A percentile compares a stretch with the other conserved stretches of the same genome.
Conservation (phyloP, 768 basidiomycete species). For the Boletus subparvulus region DNA sequence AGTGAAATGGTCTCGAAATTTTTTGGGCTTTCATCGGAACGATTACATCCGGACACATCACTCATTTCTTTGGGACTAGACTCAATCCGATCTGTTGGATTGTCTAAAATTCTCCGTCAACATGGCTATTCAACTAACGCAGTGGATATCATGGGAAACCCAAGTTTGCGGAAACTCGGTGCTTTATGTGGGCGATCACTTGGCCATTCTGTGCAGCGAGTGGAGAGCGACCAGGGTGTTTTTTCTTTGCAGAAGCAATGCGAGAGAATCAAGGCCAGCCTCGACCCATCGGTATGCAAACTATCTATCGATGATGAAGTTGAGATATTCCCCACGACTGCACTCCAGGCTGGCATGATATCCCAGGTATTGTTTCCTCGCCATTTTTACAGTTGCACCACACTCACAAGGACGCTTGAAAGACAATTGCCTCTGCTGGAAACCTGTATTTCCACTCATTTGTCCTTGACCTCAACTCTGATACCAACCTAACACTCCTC, state of each 20-base stretch:
- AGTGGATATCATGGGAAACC: conserved; percentile 37
- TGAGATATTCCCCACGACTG: conserved; percentile 40
- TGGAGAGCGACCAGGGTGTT: conserved; percentile 11
- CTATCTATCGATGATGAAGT: conserved; percentile 33
- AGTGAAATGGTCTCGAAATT: conserved; percentile 20
- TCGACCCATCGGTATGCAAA: conserved; percentile 17
- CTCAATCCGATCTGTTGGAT: conserved; percentile 47
- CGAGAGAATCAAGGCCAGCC: conserved; percentile 18
- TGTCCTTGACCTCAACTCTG: conserved; percentile 18
- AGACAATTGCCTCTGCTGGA: conserved; percentile 32
- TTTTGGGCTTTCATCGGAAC: conserved; percentile 14
- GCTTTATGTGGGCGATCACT: conserved; percentile 14
- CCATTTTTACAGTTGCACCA: not conserved
- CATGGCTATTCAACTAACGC: conserved; percentile 37
- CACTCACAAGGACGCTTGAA: not conserved
- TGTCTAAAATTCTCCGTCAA: conserved; percentile 36
- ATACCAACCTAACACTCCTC: conserved; percentile 30
- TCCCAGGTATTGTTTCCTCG: conserved; percentile 38
- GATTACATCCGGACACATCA: conserved; percentile 26
- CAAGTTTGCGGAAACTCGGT: conserved; percentile 15
- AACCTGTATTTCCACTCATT: conserved; percentile 35
- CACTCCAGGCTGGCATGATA: conserved; percentile 49
- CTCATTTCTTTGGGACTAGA: conserved; percentile 48
- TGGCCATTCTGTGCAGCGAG: not conserved
- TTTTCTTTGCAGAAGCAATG: conserved; percentile 7